These are phyloP conservation scores for Aspergillus candidus DNA, from an alignment of 2,329 filamentous ascomycete genomes.

Conservation along the genomic window DNA sequence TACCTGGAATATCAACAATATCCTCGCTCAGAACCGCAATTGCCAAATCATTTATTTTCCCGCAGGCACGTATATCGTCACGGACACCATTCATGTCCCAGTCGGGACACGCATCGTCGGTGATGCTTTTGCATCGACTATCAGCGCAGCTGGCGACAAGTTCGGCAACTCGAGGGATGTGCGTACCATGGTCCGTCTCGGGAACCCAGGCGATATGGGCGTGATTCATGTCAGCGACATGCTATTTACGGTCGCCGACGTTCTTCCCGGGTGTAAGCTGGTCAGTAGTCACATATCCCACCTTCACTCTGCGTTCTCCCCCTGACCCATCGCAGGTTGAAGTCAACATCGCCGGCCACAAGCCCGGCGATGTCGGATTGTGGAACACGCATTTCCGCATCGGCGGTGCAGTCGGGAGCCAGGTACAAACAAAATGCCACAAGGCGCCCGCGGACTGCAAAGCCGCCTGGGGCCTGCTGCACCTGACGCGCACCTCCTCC, in stretches of 20 bases:
- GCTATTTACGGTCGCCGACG: constrained; percentile 45
- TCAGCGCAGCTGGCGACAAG: constrained; percentile 44
- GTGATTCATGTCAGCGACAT: constrained; percentile 47
- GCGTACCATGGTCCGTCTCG: constrained; percentile 46
- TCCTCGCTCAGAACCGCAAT: constrained; percentile 28
- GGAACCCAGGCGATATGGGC: constrained; percentile 44
- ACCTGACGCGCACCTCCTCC: constrained; percentile 42
- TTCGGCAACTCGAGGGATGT: constrained; percentile 43
- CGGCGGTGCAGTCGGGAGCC: constrained; percentile 40
- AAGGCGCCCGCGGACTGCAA: constrained; percentile 36
- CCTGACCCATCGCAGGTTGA: constrained; percentile 29
- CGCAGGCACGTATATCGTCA: constrained; percentile 48
- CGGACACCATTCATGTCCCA: constrained; percentile 44
- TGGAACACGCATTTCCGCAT: constrained; percentile 45
- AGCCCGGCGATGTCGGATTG: constrained; percentile 47
- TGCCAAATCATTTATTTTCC: constrained; percentile 53
- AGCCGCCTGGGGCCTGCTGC: constrained; percentile 46
- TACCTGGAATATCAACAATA: constrained; percentile 31
- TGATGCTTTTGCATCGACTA: constrained; percentile 46
- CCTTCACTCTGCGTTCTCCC: background rate
- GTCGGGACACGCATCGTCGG: constrained; percentile 48
- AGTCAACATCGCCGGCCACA: constrained; percentile 45
- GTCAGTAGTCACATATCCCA: constrained; percentile 2
- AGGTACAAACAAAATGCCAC: constrained; percentile 34
- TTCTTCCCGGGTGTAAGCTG: constrained; percentile 40